These are phyloP conservation scores for Begonia fuchsioides DNA, from an alignment of 306 rosid species.

Conservation along the genomic window DNA sequence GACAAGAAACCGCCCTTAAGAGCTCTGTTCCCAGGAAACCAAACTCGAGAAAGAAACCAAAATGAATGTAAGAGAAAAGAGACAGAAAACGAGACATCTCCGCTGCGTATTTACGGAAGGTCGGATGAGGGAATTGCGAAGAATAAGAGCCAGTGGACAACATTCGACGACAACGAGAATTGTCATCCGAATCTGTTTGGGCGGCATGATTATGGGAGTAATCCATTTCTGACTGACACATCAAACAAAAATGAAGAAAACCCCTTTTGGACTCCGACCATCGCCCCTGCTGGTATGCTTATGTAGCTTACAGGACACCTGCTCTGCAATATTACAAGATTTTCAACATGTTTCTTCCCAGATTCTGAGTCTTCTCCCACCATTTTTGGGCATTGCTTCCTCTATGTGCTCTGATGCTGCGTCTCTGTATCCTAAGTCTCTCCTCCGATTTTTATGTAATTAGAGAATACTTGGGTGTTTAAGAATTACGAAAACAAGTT, in stretches of 20 bases:
- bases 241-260: conserved; percentile 19
- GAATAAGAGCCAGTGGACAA: conserved; percentile 66
- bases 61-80: conserved; percentile 63
- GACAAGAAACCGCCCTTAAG: conserved; percentile 64
- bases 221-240: conserved; percentile 24
- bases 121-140: conserved; percentile 49
- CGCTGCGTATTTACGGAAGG: conserved; percentile 49
- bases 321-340: too few species aligned
- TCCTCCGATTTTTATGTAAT: too few species aligned
- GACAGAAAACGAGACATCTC: conserved; percentile 63
- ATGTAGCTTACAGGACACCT: background rate
- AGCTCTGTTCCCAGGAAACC: conserved; percentile 43
- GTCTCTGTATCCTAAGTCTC: too few species aligned
- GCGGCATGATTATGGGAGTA: conserved; percentile 12
- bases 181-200: conserved; percentile 63
- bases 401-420: too few species aligned
- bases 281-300: conserved; percentile 9
- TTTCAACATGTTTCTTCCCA: too few species aligned
- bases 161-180: conserved; percentile 64
- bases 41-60: conserved; percentile 63
- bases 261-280: conserved; percentile 28
- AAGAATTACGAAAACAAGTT: too few species aligned
- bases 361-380: too few species aligned
- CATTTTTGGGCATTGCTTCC: too few species aligned
- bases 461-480: too few species aligned